Base-by-base conservation (phyloP, 1,284 basidiomycete species). In the Polyporus tsugae region DNA sequence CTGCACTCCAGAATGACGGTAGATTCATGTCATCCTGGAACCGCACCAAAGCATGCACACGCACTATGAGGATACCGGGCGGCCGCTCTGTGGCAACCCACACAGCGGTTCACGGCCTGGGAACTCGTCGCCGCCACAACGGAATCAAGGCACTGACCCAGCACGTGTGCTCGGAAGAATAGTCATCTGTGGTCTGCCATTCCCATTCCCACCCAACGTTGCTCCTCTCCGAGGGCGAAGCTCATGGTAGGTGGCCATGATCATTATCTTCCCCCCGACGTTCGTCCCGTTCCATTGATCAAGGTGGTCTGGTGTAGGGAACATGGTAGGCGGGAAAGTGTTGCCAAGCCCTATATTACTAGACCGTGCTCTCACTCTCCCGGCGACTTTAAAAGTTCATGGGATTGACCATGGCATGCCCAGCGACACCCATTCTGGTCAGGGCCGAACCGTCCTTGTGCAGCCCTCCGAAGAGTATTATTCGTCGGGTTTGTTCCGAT, bases 91-190 rank as follows among this genome's bases (percentile, higher is more conserved):
- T 29, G 29, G 42, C 29, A 29, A 19, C 60, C 42, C 13, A 36
- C 33, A 15, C 53, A 46, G 9, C n/a, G 42, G 57, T 35, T 35
- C 36, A 22, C 42, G 19, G 6, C 66, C 64, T 65, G 63, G 38
- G 62, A 66, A 58, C 4, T n/a, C 22, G 2, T 38, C n/a, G 10
- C 67, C 70, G 35, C 33, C 19, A 58, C 13, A 64, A 35, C 53
- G 70, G 66, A 60, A 62, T 64, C 66, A 61, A 67, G 70, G 67
- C 60, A 67, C 70, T 33, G n/a, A 33, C 13, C 62, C 64, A 25
- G 19, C 29, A 63, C 2, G 13, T 5, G 22, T 52, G 49, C 49
- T 11, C 49, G 22, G 22, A 29, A 6, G 17, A 10, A 29, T 13
- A 2, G 25, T 6, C 22, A 17, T 22, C 22, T 13, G 49, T 52